Percentiles rank a stretch among this genome's conserved stretches.
Evolutionary conservation across 2,329 filamentous ascomycete genomes (phyloP).

Genomic region (Pyricularia pennisetigena): DNA sequence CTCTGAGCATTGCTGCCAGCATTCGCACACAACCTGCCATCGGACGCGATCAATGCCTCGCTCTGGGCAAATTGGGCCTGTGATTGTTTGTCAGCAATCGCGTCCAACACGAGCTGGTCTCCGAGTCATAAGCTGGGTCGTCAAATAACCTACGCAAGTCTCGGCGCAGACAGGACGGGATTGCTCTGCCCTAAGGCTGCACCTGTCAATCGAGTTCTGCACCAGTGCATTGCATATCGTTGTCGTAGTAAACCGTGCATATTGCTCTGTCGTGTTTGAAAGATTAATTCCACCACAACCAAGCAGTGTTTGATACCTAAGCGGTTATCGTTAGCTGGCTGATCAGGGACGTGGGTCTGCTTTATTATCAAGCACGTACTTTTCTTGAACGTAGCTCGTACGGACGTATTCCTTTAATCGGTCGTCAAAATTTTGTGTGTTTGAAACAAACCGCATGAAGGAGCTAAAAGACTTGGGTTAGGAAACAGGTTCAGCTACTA

Average conservation of each 20-base stretch:
- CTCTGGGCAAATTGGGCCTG: slow-evolving; percentile 77
- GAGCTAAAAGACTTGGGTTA: slow-evolving; percentile 43
- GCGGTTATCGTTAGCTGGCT: slow-evolving; percentile 9
- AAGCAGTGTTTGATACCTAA: slow-evolving; percentile 70
- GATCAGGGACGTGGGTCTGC: neutral
- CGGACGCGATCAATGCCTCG: slow-evolving; percentile 74
- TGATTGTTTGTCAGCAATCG: neutral
- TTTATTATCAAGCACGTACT: slow-evolving; percentile 43
- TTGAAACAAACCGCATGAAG: slow-evolving; percentile 76
- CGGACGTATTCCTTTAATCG: slow-evolving; percentile 64
- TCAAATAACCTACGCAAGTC: slow-evolving; percentile 55
- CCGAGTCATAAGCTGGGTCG: neutral
- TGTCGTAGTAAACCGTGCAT: slow-evolving; percentile 87
- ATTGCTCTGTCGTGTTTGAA: slow-evolving; percentile 69
- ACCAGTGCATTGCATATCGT: slow-evolving; percentile 90
- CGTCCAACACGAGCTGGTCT: neutral
- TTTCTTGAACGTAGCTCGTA: slow-evolving; percentile 62
- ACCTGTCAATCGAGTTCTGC: slow-evolving; percentile 71
- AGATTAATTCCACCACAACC: slow-evolving; percentile 73
- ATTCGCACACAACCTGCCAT: slow-evolving; percentile 61
- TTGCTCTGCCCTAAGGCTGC: slow-evolving; percentile 52
- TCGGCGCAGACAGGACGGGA: slow-evolving; percentile 78
- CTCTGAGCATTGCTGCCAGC: slow-evolving; percentile 55
- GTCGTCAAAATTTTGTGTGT: slow-evolving; percentile 65
- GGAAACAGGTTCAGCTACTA: neutral